Base-by-base conservation (phyloP, 2,329 filamentous ascomycete genomes). In the Aspergillus pseudonomiae region DNA sequence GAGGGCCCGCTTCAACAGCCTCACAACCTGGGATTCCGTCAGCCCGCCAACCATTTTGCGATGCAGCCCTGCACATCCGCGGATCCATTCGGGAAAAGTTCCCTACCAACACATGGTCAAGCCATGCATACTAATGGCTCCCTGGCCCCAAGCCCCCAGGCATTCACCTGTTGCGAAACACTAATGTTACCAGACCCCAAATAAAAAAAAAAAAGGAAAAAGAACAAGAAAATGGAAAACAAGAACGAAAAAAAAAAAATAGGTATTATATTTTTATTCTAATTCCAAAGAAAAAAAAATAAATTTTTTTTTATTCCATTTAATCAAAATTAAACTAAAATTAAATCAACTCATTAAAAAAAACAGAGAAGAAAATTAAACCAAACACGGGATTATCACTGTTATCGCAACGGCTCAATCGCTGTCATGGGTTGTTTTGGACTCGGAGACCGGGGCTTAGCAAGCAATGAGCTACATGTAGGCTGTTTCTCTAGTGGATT, bases 101-200 rank as follows among this genome's bases (percentile, higher is more conserved):
- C 67, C 67, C 60, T 65, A 63, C 66, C 66, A 70, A 65, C 68
- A 70, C 67, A 69, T 70, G 68, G 68, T 67, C 62, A 57, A 64
- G 64, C 67, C 64, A 68, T 67, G 63, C 65, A 60, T 62, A 54
- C 59, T 39, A 52, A 52, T 52, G 48, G 48, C 45, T 48, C 45
- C 45, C 45, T 48, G n/a, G 54, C 58, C 58, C 59, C 63, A 59
- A 64, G 55, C 26, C 52, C 52, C 41, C 30, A 59, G 57, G 61
- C 57, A 58, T 58, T 58, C 43, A 32, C 50, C 41, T 43, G 45
- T 21, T 55, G 32, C 52, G 21, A 59, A 60, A 57, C 60, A 57
- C 34, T 52, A 57, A 52, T 28, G 50, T 48, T 60, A 55, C 52
- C 32, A 12, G 52, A 55, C 52, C 28, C n/a, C 6, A 21, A 10